Evolutionary conservation across 352 stramenopile genomes (phyloP).

Genomic region (Pythium aquatile): DNA sequence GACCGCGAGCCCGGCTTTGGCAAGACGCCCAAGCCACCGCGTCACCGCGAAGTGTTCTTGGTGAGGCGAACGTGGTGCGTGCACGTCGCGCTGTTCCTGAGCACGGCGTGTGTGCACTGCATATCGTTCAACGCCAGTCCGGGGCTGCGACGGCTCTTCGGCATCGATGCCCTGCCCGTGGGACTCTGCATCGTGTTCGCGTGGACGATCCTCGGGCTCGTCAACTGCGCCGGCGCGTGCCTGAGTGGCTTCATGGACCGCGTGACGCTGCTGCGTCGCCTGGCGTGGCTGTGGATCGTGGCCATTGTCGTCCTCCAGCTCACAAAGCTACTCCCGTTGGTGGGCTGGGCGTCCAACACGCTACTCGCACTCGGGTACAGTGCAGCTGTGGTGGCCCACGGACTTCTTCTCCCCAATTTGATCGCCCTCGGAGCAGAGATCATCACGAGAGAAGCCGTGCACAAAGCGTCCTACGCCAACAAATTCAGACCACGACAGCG

Average conservation of each 20-base stretch:
- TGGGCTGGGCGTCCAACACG: constrained; percentile 29
- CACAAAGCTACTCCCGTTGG: constrained; percentile 30
- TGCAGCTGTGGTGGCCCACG: constrained; percentile 43
- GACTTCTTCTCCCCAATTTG: constrained; percentile 45
- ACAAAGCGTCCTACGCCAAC: neutral
- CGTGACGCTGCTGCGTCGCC: constrained; percentile 39
- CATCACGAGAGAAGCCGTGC: constrained; percentile 17
- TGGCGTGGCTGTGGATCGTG: constrained; percentile 41
- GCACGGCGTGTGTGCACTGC: constrained; percentile 56
- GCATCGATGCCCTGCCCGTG: constrained; percentile 49
- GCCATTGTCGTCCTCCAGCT: constrained; percentile 49
- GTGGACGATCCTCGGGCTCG: constrained; percentile 52
- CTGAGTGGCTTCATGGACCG: constrained; percentile 48
- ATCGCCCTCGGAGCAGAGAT: constrained; percentile 46
- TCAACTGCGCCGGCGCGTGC: constrained; percentile 51
- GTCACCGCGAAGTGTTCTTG: constrained; percentile 8
- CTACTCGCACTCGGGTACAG: constrained; percentile 41
- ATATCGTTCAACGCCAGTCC: constrained; percentile 63
- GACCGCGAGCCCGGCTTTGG: constrained; percentile 15
- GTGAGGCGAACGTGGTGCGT: constrained; percentile 18
- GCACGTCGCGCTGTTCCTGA: constrained; percentile 54
- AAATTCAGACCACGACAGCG: neutral
- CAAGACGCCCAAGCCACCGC: constrained; percentile 9
- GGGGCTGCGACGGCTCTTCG: constrained; percentile 45
- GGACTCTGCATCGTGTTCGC: constrained; percentile 53